These are phyloP conservation scores for Oxytropis ochrocephala DNA, from an alignment of 306 rosid genomes.

Conservation along the genomic window DNA sequence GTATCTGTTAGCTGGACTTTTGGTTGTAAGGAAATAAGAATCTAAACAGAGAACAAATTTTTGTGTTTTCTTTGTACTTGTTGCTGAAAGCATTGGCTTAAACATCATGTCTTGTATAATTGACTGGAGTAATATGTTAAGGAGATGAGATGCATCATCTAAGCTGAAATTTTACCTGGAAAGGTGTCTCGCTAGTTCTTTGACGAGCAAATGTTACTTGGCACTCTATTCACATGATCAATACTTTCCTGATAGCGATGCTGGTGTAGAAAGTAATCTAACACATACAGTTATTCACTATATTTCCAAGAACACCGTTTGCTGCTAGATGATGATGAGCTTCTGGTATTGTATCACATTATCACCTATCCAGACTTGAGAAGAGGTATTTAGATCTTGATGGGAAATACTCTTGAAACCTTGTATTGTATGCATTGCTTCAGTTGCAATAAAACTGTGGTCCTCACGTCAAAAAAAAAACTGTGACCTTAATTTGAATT, in stretches of 20 bases:
- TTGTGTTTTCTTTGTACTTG: slow-evolving; percentile 33
- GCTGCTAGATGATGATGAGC: too few relatives aligned
- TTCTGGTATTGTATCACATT: too few relatives aligned
- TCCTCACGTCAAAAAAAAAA: too few relatives aligned
- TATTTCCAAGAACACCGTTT: not conserved
- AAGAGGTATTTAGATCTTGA: not conserved
- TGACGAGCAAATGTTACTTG: too few relatives aligned
- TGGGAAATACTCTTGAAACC: not conserved
- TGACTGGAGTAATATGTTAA: slow-evolving; percentile 19
- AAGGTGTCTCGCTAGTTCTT: too few relatives aligned
- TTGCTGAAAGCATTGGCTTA: slow-evolving; percentile 29
- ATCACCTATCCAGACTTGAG: not conserved
- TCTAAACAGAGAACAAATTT: slow-evolving; percentile 37
- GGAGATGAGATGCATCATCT: slow-evolving; percentile 24
- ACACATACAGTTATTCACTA: not conserved
- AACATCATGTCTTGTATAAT: slow-evolving; percentile 16
- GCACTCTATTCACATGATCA: too few relatives aligned
- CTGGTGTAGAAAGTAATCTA: not conserved
- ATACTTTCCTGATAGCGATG: not conserved
- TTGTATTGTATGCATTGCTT: too few relatives aligned
- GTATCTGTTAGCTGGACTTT: slow-evolving; percentile 48
- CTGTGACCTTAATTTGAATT: too few relatives aligned
- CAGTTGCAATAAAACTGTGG: too few relatives aligned
- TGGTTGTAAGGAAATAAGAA: slow-evolving; percentile 68
- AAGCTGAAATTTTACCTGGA: not conserved